Conservation (phyloP, 2,329 filamentous ascomycete species). For the Paecilomyces dactylethromorphus region DNA sequence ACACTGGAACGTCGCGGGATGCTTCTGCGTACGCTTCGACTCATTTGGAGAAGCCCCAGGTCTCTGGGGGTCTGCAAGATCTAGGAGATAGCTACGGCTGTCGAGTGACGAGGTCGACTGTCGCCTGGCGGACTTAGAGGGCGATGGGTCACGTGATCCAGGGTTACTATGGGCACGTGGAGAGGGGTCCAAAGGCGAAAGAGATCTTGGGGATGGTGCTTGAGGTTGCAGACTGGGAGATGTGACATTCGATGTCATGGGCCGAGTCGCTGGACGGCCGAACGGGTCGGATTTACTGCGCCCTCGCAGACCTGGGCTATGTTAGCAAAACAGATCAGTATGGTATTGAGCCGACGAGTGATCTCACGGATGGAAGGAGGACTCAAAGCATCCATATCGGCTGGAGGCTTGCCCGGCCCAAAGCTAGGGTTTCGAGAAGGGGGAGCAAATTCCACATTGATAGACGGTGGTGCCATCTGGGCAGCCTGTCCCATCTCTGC, state of each 20-base stretch:
- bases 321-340: slow-evolving; percentile 10
- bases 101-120: slow-evolving; percentile 43
- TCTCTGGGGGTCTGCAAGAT: slow-evolving; percentile 81
- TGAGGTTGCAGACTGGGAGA: slow-evolving; percentile 23
- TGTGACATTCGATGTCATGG: slow-evolving; percentile 26
- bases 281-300: slow-evolving; percentile 59
- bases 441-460: slow-evolving; percentile 89
- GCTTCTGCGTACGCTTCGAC: slow-evolving; percentile 85
- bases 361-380: slow-evolving; percentile 59
- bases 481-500: slow-evolving; percentile 61
- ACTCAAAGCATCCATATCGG: slow-evolving; percentile 70
- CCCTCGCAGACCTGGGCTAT: slow-evolving; percentile 43
- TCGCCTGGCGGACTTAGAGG: slow-evolving; percentile 35
- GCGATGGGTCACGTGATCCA: slow-evolving; percentile 39
- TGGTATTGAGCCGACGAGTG: slow-evolving; percentile 5
- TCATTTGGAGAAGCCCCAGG: slow-evolving; percentile 57
- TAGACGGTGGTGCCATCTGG: slow-evolving; percentile 84
- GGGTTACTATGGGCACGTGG: slow-evolving; percentile 31
- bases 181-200: slow-evolving; percentile 35
- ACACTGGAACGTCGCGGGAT: slow-evolving; percentile 95
- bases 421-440: slow-evolving; percentile 61
- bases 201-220: slow-evolving; percentile 30
- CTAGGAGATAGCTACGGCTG: slow-evolving; percentile 73
- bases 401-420: slow-evolving; percentile 58
- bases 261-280: slow-evolving; percentile 38